phyloP scores from a whole-genome alignment of 805 yeast genomes.

The Tetrapisispora namnaoensis region DNA sequence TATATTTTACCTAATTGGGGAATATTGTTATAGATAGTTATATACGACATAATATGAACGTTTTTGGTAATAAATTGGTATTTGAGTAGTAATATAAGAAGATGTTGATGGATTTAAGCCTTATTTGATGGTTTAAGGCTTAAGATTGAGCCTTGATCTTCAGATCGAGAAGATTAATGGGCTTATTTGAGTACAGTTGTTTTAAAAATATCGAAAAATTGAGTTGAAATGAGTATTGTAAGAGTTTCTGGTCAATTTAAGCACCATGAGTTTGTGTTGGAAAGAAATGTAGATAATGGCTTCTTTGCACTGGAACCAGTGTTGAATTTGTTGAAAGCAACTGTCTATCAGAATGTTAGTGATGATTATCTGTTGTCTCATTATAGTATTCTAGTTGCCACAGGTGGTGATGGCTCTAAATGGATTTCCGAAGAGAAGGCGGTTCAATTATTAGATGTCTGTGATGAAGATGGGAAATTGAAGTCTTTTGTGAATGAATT shows the following conservation, averaged over 20 bases:
- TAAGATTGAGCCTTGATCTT: too few relatives aligned
- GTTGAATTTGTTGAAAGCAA: slow-evolving; percentile 8
- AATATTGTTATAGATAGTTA: neutral
- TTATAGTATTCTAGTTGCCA: slow-evolving; percentile 21
- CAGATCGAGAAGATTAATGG: too few relatives aligned
- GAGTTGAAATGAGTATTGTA: neutral
- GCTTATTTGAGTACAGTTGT: too few relatives aligned
- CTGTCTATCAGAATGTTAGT: neutral
- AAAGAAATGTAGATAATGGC: slow-evolving; percentile 17
- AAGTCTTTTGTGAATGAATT: neutral
- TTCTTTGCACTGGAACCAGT: slow-evolving; percentile 14
- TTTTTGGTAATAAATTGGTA: neutral
- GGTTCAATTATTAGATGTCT: neutral
- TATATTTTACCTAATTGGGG: neutral
- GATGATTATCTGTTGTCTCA: slow-evolving; percentile 16
- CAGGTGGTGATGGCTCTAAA: slow-evolving; percentile 19
- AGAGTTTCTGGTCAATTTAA: slow-evolving; percentile 1
- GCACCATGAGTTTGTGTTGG: slow-evolving; percentile 2
- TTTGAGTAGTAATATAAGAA: neutral
- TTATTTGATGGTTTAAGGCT: too few relatives aligned
- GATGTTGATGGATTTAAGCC: too few relatives aligned
- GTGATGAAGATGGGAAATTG: slow-evolving; percentile 2
- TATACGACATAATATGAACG: neutral
- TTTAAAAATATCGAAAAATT: too few relatives aligned
- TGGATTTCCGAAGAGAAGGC: slow-evolving; percentile 26